These are phyloP conservation scores for Colletotrichum horii DNA, from an alignment of 2,329 filamentous ascomycete species.

Conservation along the genomic window DNA sequence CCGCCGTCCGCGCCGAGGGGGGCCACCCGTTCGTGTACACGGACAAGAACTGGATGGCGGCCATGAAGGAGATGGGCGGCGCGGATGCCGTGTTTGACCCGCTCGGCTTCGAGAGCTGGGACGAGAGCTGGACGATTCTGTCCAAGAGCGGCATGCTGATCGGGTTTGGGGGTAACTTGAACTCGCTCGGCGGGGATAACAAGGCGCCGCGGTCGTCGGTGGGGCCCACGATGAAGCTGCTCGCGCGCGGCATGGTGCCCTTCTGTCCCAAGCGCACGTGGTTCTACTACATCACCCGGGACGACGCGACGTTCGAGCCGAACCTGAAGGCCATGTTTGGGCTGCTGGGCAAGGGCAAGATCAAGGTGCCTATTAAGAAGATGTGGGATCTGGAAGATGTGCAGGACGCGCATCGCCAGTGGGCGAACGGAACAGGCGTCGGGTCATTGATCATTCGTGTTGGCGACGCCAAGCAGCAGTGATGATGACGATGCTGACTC, in stretches of 20 bases:
- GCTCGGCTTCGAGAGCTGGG: slow-evolving; percentile 54
- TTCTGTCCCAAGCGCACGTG: slow-evolving; percentile 30
- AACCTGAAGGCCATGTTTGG: slow-evolving; percentile 34
- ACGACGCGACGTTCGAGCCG: slow-evolving; percentile 34
- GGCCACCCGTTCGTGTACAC: slow-evolving; percentile 50
- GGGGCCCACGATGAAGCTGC: slow-evolving; percentile 37
- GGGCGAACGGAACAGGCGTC: slow-evolving; percentile 38
- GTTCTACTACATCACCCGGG: slow-evolving; percentile 41
- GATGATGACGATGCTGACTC: not conserved
- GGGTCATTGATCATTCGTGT: slow-evolving; percentile 40
- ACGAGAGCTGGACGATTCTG: slow-evolving; percentile 53
- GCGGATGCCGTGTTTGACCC: slow-evolving; percentile 53
- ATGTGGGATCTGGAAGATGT: slow-evolving; percentile 47
- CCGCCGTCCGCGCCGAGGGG: slow-evolving; percentile 39
- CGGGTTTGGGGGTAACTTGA: slow-evolving; percentile 42
- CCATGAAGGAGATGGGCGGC: slow-evolving; percentile 50
- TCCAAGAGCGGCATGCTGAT: slow-evolving; percentile 42
- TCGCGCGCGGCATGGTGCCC: slow-evolving; percentile 25
- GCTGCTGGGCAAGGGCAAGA: slow-evolving; percentile 33
- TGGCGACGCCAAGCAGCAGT: not conserved
- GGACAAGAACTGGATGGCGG: slow-evolving; percentile 53
- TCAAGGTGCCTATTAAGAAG: slow-evolving; percentile 41
- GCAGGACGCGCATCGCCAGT: slow-evolving; percentile 39
- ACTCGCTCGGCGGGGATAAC: slow-evolving; percentile 29
- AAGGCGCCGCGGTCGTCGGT: slow-evolving; percentile 36